Evolutionary conservation across 495 filamentous ascomycete species (phyloP).

Genomic region (Glutinoglossum americanum): DNA sequence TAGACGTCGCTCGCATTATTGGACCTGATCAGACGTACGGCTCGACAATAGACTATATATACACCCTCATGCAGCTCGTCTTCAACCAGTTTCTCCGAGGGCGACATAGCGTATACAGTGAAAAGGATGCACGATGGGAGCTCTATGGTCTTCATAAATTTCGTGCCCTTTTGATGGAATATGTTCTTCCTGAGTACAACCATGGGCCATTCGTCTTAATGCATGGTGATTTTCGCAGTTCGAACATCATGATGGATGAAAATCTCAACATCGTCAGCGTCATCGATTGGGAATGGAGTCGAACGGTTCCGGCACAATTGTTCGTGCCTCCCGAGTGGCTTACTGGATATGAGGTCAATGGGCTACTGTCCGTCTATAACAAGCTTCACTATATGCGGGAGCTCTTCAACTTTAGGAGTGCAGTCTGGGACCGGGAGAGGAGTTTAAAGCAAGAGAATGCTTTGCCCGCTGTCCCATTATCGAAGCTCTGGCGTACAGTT

Average conservation of each 20-base stretch:
- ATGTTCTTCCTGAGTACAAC: neutral
- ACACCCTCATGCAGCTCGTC: neutral
- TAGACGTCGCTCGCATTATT: neutral
- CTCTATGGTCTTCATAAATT: neutral
- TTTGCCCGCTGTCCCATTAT: neutral
- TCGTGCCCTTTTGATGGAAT: neutral
- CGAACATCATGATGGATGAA: neutral
- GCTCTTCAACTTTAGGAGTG: neutral
- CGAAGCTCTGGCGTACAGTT: neutral
- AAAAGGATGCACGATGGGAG: neutral
- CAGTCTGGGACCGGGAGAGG: neutral
- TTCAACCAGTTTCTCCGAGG: neutral
- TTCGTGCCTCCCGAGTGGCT: neutral
- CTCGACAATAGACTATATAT: neutral
- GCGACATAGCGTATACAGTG: neutral
- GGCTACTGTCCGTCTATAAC: neutral
- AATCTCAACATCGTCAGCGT: neutral
- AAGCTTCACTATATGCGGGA: neutral
- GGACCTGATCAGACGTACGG: neutral
- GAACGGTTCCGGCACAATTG: neutral
- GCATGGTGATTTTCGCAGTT: constrained; percentile 1
- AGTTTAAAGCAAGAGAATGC: neutral
- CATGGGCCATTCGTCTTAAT: constrained; percentile 1
- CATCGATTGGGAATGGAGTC: neutral
- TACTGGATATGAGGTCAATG: neutral